phyloP scores from a whole-genome alignment of 495 filamentous ascomycete species.

The Annulohypoxylon moriforme region DNA sequence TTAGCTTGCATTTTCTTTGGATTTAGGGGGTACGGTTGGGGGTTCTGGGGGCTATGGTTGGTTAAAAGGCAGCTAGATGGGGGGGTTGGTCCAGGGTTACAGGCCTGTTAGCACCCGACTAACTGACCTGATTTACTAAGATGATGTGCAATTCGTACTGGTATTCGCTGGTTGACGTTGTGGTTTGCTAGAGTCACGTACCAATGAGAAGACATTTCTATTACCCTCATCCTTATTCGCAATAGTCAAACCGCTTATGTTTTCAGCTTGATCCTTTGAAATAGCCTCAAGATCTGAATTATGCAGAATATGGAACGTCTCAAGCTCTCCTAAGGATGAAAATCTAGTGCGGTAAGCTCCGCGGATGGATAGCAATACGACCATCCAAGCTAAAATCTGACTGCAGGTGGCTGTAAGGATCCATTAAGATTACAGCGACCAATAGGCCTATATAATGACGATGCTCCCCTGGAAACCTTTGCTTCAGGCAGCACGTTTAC shows the following conservation, averaged over 20 bases:
- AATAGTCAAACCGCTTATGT: too few relatives aligned
- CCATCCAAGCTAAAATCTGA: not conserved
- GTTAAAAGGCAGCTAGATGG: not conserved
- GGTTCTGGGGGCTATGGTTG: not conserved
- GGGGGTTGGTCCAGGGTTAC: not conserved
- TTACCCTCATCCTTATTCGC: too few relatives aligned
- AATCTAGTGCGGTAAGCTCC: too few relatives aligned
- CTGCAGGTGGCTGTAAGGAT: slow-evolving; percentile 9
- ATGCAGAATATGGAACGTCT: not conserved
- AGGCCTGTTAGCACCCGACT: not conserved
- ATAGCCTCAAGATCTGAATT: not conserved
- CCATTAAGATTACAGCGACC: not conserved
- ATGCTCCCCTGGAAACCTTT: not conserved
- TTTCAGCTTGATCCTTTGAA: not conserved
- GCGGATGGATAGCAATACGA: too few relatives aligned
- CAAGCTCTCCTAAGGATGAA: not conserved
- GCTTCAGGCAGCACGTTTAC: not conserved
- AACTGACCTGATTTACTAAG: not conserved
- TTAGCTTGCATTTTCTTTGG: not conserved
- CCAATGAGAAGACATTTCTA: too few relatives aligned
- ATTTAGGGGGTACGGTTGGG: not conserved
- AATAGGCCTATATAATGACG: not conserved
- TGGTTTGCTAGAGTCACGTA: not conserved
- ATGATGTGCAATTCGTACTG: not conserved
- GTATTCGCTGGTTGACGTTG: not conserved